These are phyloP conservation scores for Taxillus chinensis DNA, from an alignment of 164 flowering plant genomes.

Conservation along the genomic window DNA sequence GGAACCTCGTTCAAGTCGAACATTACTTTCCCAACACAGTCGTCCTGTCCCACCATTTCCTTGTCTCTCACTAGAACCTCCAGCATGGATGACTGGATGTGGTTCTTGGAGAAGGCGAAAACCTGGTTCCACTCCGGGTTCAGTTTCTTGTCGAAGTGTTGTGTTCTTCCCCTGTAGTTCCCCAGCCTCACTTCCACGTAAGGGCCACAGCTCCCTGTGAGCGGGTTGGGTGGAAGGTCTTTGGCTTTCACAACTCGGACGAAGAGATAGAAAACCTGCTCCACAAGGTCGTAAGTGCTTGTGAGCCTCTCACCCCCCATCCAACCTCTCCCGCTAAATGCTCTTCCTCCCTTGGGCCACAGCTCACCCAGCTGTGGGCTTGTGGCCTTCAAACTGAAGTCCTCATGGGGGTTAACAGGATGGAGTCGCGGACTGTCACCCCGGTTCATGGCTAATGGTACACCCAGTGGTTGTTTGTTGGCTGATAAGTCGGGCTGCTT, in stretches of 20 bases:
- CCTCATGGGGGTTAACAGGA: slow-evolving; percentile 61
- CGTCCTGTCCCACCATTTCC: slow-evolving; percentile 65
- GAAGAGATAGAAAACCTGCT: slow-evolving; percentile 79
- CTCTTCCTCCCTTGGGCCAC: slow-evolving; percentile 51
- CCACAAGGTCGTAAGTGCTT: slow-evolving; percentile 89
- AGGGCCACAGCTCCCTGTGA: slow-evolving; percentile 87
- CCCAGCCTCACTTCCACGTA: slow-evolving; percentile 85
- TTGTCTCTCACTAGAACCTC: slow-evolving; percentile 85
- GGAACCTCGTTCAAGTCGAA: slow-evolving; percentile 90
- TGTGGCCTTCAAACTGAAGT: slow-evolving; percentile 85
- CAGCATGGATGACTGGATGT: slow-evolving; percentile 69
- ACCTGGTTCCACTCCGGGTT: slow-evolving; percentile 88
- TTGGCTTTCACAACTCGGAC: slow-evolving; percentile 91
- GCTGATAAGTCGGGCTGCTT: slow-evolving; percentile 9
- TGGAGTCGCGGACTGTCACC: slow-evolving; percentile 51
- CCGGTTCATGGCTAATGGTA: slow-evolving; percentile 28
- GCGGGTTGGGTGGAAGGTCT: slow-evolving; percentile 76
- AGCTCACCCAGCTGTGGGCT: slow-evolving; percentile 52
- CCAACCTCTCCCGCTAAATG: slow-evolving; percentile 82
- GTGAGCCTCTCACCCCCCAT: slow-evolving; percentile 54
- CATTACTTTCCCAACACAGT: slow-evolving; percentile 67
- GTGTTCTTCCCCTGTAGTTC: slow-evolving; percentile 77
- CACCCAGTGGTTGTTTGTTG: slow-evolving; percentile 17
- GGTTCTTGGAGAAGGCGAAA: slow-evolving; percentile 75
- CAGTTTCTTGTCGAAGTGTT: slow-evolving; percentile 64